Conservation (phyloP, 306 rosid genomes). For the Urtica urens region DNA sequence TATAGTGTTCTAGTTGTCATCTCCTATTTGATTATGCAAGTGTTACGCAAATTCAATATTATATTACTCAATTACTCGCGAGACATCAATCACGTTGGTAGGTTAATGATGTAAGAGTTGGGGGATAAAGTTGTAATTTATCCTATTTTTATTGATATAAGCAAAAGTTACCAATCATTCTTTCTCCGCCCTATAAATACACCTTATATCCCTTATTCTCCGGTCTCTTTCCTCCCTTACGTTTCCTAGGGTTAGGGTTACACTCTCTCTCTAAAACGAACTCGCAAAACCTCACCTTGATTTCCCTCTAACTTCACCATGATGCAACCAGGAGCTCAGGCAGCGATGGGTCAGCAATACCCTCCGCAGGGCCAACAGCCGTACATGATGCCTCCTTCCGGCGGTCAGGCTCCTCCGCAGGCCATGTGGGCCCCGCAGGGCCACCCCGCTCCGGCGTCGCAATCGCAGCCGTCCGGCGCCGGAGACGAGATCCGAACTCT, state of each 20-base stretch:
- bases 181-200: neutral
- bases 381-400: slow-evolving; percentile 55
- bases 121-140: too few species aligned
- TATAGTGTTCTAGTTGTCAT: too few species aligned
- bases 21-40: too few species aligned
- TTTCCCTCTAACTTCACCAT: slow-evolving; percentile 17
- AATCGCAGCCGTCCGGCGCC: slow-evolving; percentile 32
- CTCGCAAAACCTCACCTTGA: neutral
- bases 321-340: slow-evolving; percentile 69
- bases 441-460: slow-evolving; percentile 26
- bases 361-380: slow-evolving; percentile 61
- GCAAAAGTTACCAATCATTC: too few species aligned
- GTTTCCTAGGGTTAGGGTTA: slow-evolving; percentile 52
- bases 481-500: slow-evolving; percentile 83
- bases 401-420: slow-evolving; percentile 42
- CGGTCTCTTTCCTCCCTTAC: slow-evolving; percentile 7
- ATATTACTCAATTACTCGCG: too few species aligned
- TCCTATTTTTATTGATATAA: too few species aligned
- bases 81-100: too few species aligned
- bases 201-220: slow-evolving; percentile 8
- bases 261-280: slow-evolving; percentile 9
- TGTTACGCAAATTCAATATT: too few species aligned
- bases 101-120: too few species aligned
- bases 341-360: slow-evolving; percentile 34
- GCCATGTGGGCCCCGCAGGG: neutral